phyloP scores from a whole-genome alignment of 148 eudicot species.

The Amaranthus palmeri region DNA sequence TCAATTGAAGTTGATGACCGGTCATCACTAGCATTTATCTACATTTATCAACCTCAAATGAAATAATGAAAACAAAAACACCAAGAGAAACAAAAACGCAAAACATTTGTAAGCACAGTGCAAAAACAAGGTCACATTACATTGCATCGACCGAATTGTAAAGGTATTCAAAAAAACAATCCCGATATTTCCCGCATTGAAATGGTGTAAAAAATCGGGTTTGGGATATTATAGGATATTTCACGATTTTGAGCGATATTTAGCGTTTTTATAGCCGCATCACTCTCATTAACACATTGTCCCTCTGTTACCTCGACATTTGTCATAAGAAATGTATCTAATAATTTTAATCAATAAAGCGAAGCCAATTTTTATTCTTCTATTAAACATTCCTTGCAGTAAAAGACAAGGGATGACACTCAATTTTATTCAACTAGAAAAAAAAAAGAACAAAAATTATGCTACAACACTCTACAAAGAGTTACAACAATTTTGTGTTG shows the following conservation, averaged over 20 bases:
- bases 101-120: not conserved
- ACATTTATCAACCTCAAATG: conserved; percentile 22
- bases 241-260: too few relatives aligned
- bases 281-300: too few relatives aligned
- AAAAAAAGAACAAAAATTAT: not conserved
- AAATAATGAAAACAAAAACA: conserved; percentile 8
- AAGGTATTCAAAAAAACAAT: too few relatives aligned
- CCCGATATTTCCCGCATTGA: too few relatives aligned
- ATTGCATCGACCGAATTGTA: too few relatives aligned
- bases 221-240: too few relatives aligned
- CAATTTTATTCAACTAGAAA: not conserved
- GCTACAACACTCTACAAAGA: not conserved
- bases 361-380: not conserved
- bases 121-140: too few relatives aligned
- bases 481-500: not conserved
- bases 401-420: not conserved
- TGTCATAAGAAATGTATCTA: not conserved
- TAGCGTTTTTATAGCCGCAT: too few relatives aligned
- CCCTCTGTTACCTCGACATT: too few relatives aligned
- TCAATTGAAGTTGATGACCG: conserved; percentile 75
- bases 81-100: not conserved
- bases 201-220: too few relatives aligned
- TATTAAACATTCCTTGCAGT: not conserved
- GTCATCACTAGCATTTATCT: conserved; percentile 99
- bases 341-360: not conserved